Evolutionary conservation across 2,329 filamentous ascomycete genomes (phyloP).

Genomic region (Diaporthe amygdali): DNA sequence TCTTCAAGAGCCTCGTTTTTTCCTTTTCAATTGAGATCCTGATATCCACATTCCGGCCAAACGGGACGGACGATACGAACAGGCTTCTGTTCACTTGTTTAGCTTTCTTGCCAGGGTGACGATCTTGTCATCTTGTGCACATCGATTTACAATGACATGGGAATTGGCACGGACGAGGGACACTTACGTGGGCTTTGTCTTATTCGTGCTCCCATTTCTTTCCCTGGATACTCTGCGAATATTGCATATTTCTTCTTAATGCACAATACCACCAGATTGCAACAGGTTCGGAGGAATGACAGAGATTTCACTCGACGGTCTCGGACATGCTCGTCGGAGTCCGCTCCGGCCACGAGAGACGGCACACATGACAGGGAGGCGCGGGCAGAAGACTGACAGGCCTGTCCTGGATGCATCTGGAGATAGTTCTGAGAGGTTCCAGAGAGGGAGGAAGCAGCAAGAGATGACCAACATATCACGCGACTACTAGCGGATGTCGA

Average conservation of each 20-base stretch:
- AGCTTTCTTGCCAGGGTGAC: background rate
- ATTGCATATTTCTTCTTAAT: background rate
- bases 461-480: no score
- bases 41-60: conserved; percentile 5
- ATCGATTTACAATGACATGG: background rate
- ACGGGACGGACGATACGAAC: background rate
- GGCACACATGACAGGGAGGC: background rate
- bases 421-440: no score
- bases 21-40: background rate
- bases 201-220: background rate
- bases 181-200: no score
- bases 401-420: no score
- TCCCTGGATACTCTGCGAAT: background rate
- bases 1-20: background rate
- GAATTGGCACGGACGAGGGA: background rate
- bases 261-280: background rate
- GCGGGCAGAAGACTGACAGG: no score
- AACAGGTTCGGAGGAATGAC: background rate
- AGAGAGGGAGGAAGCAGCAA: no score
- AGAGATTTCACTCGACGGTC: background rate
- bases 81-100: background rate
- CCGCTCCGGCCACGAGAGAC: background rate
- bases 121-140: no score
- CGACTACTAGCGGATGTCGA: background rate
- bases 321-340: background rate